Percentiles rank a stretch among this genome's conserved stretches.
These are phyloP conservation scores for Peterozyma xylosa DNA, from an alignment of 805 yeast genomes.

Conservation along the genomic window DNA sequence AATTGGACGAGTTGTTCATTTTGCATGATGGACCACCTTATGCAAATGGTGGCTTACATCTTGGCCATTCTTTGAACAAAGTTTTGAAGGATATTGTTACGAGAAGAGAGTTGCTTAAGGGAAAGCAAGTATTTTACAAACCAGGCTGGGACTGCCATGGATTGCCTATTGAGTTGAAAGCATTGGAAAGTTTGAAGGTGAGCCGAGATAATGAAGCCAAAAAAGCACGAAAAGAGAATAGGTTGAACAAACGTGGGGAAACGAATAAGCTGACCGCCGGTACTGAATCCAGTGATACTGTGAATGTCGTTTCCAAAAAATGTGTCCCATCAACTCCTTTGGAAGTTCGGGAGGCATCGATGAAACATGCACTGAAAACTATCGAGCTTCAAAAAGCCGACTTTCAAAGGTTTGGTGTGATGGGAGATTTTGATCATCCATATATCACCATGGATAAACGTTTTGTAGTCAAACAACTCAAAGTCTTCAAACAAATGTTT, in stretches of 20 bases:
- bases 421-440: slow-evolving; percentile 74
- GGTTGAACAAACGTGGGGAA: slow-evolving; percentile 18
- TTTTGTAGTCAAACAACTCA: slow-evolving; percentile 71
- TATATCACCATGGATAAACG: slow-evolving; percentile 67
- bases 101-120: slow-evolving; percentile 58
- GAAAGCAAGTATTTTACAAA: slow-evolving; percentile 57
- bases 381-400: slow-evolving; percentile 54
- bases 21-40: slow-evolving; percentile 98
- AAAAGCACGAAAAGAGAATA: slow-evolving; percentile 16
- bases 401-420: slow-evolving; percentile 66
- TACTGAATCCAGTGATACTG: neutral
- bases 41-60: slow-evolving; percentile 90
- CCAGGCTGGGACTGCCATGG: slow-evolving; percentile 99
- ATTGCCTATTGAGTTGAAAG: slow-evolving; percentile 88
- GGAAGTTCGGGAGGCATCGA: slow-evolving; percentile 62
- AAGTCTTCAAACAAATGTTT: slow-evolving; percentile 59
- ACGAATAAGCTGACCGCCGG: slow-evolving; percentile 3
- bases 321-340: slow-evolving; percentile 25
- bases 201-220: slow-evolving; percentile 15
- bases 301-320: slow-evolving; percentile 5
- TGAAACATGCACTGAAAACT: slow-evolving; percentile 61
- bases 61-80: slow-evolving; percentile 90
- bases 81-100: slow-evolving; percentile 79
- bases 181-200: slow-evolving; percentile 37
- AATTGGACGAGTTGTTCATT: slow-evolving; percentile 41